A percentile compares a stretch with the other conserved stretches of the same genome.
These are phyloP conservation scores for Tetrahymena borealis DNA, from an alignment of 73 alveolate genomes.

Conservation along the genomic window DNA sequence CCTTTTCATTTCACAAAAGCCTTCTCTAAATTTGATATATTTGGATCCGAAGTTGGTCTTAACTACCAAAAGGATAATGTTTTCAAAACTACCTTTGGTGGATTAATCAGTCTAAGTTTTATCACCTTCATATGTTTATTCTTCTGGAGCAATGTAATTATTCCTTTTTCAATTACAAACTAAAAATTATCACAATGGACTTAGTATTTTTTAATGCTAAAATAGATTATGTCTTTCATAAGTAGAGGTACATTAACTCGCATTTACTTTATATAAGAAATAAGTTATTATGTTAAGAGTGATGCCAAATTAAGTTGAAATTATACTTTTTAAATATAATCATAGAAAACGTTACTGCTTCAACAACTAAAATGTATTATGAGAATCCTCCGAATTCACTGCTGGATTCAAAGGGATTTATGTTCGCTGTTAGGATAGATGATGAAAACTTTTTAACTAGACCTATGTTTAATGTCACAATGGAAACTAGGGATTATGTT, in stretches of 20 bases:
- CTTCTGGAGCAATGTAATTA: background rate
- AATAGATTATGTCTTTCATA: background rate
- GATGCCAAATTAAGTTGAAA: background rate
- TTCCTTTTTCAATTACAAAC: background rate
- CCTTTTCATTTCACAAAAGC: too few species aligned
- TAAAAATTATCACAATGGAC: background rate
- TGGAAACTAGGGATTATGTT: background rate
- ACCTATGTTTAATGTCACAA: background rate
- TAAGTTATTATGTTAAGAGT: background rate
- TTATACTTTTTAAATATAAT: background rate
- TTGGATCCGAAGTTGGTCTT: background rate
- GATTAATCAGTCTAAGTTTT: background rate
- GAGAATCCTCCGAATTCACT: background rate
- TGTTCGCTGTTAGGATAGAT: background rate
- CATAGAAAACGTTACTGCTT: background rate
- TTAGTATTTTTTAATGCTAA: background rate
- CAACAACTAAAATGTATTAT: background rate
- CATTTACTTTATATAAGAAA: too few species aligned
- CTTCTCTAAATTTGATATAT: background rate
- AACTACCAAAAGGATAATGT: background rate
- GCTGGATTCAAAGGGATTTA: background rate
- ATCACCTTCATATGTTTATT: background rate
- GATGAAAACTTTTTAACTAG: background rate
- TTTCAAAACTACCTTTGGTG: background rate
- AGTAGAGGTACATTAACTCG: background rate